Base-by-base conservation (phyloP, 208 protist genomes). In the Lotmaria passim region DNA sequence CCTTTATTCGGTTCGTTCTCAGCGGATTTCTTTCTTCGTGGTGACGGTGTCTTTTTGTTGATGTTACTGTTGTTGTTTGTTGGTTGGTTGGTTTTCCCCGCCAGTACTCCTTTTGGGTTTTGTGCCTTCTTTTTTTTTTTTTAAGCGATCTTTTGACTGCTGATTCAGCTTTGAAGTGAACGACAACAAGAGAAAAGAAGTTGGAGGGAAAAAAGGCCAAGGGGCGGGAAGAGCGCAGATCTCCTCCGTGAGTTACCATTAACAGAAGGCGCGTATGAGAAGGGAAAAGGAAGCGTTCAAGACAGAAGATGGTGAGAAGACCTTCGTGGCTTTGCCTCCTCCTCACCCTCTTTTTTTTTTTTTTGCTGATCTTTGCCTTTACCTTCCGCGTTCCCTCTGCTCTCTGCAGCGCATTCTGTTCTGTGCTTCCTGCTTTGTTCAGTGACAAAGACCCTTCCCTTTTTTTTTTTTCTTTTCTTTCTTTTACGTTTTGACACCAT, bases 261-360 rank as follows among this genome's bases (percentile, higher is more conserved):
- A 21, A 3, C 3, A 50, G 14, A 62, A 7, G 11, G 26, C 6
- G 17, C 23, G 36, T 33, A 26, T 47, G 23, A 55, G 11, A 51
- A 30, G 12, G 7, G 46, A 7, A 51, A 21, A 11, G 21, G 46
- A 30, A 2, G 21, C 46, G 21, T 51, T 30, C 6, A 30, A 30
- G n/a, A n/a, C n/a, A n/a, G n/a, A 51, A 8, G 46, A 30, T 2
- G 46, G 12, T 28, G 3, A 12, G 6, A 12, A 6, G 11, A 7
- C 17, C 28, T 26, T 41, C 5, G 5, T 66, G 28, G 53, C 21
- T 52, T 38, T 8, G 30, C 24, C 10, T 51, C n/a, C 19, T 36
- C 28, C 43, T 53, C 24, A 36, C 23, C 46, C 41, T 43, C 26
- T 68, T 68, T 44, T 43, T 58, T 30, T 60, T 21, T 52, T 56